Evolutionary conservation across 352 stramenopile genomes (phyloP), one percentile per base, ranked within the genome.

Genomic region (Phytophthora aleatoria): DNA sequence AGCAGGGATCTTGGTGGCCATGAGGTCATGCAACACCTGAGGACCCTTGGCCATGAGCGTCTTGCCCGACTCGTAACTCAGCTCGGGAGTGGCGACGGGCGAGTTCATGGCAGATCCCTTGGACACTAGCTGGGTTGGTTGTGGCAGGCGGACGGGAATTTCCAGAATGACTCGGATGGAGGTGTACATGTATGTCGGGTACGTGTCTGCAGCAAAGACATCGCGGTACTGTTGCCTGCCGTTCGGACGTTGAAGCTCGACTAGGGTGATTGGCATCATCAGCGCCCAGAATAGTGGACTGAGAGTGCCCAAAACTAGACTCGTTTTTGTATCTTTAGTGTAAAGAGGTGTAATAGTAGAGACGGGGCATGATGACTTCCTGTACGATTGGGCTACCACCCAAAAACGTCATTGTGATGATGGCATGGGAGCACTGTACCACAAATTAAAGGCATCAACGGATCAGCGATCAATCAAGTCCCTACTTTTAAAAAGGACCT

Each of bases 1-100:
- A 1, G 60, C 36, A 10, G 69, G 53, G 11, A 77, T 31, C 42
- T 67, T 67, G 36, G 45, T 20, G 41, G 57, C 61, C 30, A 74
- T 47, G 35, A 63, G 35, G 2, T 64, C 65, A 26, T 77, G 69
- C 16, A 76, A 58, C 5, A 50, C 58, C 20, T 74, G 55, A 1
- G 71, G 67, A 5, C 69, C 65, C 4, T 74, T 49, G 52, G 61
- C 60, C 44, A 77, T 61, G 48, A 76, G 57, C 26, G 26, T 54
- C 44, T 69, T 60, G 58, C 50, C 64, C 30, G 57, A 61, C 54
- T 61, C 54, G 24, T 47, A 61, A 9, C 54, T 61, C 42, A 54
- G 54, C 43, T 62, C 55, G 13, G 54, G 42, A 5, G 38, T 6
- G n/a, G 42, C 26, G 13, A 28, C 53, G 31, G 50, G 50, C 9